These are phyloP conservation scores for Pilaira anomala DNA, from an alignment of 192 early-diverging fungal genomes.

Conservation along the genomic window DNA sequence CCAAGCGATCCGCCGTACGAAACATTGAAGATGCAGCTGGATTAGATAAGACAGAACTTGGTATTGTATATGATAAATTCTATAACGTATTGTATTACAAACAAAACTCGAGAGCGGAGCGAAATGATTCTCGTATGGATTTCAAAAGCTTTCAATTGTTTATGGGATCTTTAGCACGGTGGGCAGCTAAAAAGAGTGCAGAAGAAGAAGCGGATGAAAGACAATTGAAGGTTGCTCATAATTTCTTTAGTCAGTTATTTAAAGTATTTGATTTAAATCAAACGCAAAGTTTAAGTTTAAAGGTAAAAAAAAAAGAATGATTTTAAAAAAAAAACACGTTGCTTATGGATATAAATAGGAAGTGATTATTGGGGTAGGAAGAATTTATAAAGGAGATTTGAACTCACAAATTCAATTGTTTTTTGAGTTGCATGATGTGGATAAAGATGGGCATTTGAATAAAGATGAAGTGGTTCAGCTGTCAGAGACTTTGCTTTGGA, in stretches of 20 bases:
- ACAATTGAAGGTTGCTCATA: slow-evolving; percentile 7
- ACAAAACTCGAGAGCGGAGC: slow-evolving; percentile 15
- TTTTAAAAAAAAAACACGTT: neutral
- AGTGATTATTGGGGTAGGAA: slow-evolving; percentile 63
- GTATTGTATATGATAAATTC: slow-evolving; percentile 79
- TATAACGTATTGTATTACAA: slow-evolving; percentile 67
- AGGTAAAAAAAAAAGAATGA: slow-evolving; percentile 13
- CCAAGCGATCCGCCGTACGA: slow-evolving; percentile 74
- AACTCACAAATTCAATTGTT: slow-evolving; percentile 67
- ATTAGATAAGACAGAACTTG: slow-evolving; percentile 74
- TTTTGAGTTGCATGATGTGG: slow-evolving; percentile 68
- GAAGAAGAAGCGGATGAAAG: slow-evolving; percentile 9
- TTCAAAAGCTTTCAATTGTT: slow-evolving; percentile 61
- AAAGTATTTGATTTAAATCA: slow-evolving; percentile 23
- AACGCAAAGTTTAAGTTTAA: slow-evolving; percentile 15
- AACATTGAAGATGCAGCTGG: slow-evolving; percentile 59
- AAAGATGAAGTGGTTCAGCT: slow-evolving; percentile 74
- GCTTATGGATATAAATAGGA: slow-evolving; percentile 54
- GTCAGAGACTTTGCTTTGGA: slow-evolving; percentile 75
- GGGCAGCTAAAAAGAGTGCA: slow-evolving; percentile 32
- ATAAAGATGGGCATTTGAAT: slow-evolving; percentile 55
- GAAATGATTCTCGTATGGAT: slow-evolving; percentile 42
- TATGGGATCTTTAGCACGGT: slow-evolving; percentile 52
- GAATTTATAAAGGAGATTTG: slow-evolving; percentile 67
- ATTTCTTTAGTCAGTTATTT: slow-evolving; percentile 29